Evolutionary conservation across 805 yeast species (phyloP).

Genomic region (Lachancea sp.): DNA sequence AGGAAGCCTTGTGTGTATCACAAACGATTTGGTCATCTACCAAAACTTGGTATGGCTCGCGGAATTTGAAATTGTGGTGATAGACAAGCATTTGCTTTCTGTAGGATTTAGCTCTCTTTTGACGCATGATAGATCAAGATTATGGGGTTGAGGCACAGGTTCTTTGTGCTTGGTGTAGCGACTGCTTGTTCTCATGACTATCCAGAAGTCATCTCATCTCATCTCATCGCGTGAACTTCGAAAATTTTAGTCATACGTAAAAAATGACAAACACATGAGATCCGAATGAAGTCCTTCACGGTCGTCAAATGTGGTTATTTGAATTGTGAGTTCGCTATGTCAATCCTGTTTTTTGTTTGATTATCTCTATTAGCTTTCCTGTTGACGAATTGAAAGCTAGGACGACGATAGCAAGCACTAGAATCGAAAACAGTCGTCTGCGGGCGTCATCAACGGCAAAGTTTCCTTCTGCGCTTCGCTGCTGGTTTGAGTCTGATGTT

Average conservation of each 20-base stretch:
- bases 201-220: conserved; percentile 11
- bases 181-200: neutral
- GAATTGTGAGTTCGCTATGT: neutral
- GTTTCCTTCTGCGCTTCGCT: neutral
- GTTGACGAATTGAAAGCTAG: neutral
- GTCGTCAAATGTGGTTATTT: neutral
- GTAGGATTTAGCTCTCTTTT: conserved; percentile 90
- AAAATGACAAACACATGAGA: neutral
- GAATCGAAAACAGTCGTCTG: neutral
- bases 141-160: neutral
- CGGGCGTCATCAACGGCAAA: neutral
- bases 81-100: conserved; percentile 87
- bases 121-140: conserved; percentile 57
- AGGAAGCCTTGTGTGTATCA: conserved; percentile 59
- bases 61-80: conserved; percentile 79
- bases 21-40: conserved; percentile 76
- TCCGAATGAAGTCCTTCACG: too few relatives aligned
- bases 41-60: conserved; percentile 87
- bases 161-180: neutral
- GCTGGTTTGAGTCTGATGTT: neutral
- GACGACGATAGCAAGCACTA: conserved; percentile 1
- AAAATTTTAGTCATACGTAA: conserved; percentile 6
- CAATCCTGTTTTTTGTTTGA: conserved; percentile 2
- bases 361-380: neutral
- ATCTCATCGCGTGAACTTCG: conserved; percentile 11